Evolutionary conservation across 2,329 filamentous ascomycete genomes (phyloP), one percentile per base, ranked within the genome.

Genomic region (Penicillium sp.): DNA sequence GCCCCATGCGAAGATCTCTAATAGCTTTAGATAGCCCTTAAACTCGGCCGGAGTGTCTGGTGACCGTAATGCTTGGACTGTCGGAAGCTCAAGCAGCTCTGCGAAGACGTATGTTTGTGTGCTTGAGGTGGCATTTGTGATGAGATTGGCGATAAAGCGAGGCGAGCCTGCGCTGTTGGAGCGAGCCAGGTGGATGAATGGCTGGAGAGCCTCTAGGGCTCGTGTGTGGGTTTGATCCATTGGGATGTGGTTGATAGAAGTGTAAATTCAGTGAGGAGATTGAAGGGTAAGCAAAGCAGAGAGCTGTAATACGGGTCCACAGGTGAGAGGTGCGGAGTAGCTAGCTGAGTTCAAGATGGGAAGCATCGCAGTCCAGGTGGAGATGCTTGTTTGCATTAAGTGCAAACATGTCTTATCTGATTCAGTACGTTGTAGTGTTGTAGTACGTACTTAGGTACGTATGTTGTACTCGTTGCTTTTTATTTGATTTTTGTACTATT

Each of bases 51-150:
- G 72, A 39, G 80, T 74, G 11, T 78, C 72, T 39, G 71, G 80
- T 39, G 76, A 76, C 27, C 80, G 75, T 44, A 97, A 86, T 13
- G 84, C 82, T 75, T 94, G 89, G 64, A 97, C 87, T 66, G 91
- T 86, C 0, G 90, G 86, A 1, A 87, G 86, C 67, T 89, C 83
- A 38, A 99, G 86, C n/a, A 99, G 87, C 78, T 97, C 93, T 65
- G 90, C 86, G 79, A 99, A 99, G 76, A 97, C 84, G 75, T 88
- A 99, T 63, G 92, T 96, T 75, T 92, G 90, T 29, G 90, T 86
- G 55, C 87, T 87, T n/a, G 91, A 92, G 50, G 92, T 97, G 60
- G 92, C 94, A 76, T 92, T 90, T 44, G 83, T 86, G 72, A 97
- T 84, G 53, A 97, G 85, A 72, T 96, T 92, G 69, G 90, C 88